Base-by-base conservation (phyloP, 768 basidiomycete genomes). In the Ramaria sp. region DNA sequence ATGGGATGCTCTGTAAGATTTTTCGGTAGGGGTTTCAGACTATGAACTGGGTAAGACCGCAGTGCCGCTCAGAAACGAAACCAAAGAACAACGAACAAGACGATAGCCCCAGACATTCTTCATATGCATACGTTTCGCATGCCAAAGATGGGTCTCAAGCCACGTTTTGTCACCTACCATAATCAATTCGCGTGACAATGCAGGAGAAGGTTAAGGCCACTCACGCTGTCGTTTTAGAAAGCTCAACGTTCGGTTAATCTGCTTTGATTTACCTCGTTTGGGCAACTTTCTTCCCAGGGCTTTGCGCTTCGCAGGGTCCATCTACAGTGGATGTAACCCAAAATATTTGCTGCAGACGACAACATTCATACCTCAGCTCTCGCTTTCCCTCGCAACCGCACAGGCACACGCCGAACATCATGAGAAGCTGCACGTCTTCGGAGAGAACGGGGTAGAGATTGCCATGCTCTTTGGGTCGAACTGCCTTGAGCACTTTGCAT, bases 91-190 rank as follows among this genome's bases (percentile, higher is more conserved):
- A 65, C 78, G 20, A 30, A 91, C 92, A 54, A 99, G 73, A 62
- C 91, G 78, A 67, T 91, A 91, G 0, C 91, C 91, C 93, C 93
- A 98, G 69, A 89, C 76, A 60, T 83, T 84, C 62, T 84, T 78
- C 95, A 98, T 97, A 60, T 86, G 82, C 84, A 95, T 95, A 6
- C 96, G 81, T 70, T 97, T 98, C 1, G 93, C 89, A 64, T 97
- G 95, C 91, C 93, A 98, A 19, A 98, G 70, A 67, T 99, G 96
- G 5, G 93, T 95, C 66, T 95, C 91, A 0, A 99, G 80, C 95
- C 95, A 98, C 12, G 78, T 73, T 68, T 97, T 97, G 61, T 88
- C 78, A 31, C 75, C 94, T 96, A 61, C 1, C 42, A 50, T 11
- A 37, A 27, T 38, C 4, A 51, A 17, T n/a, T 41, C n/a, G 47